Base-by-base conservation (phyloP, 2,329 filamentous ascomycete species). In the Trichoderma asperellum region DNA sequence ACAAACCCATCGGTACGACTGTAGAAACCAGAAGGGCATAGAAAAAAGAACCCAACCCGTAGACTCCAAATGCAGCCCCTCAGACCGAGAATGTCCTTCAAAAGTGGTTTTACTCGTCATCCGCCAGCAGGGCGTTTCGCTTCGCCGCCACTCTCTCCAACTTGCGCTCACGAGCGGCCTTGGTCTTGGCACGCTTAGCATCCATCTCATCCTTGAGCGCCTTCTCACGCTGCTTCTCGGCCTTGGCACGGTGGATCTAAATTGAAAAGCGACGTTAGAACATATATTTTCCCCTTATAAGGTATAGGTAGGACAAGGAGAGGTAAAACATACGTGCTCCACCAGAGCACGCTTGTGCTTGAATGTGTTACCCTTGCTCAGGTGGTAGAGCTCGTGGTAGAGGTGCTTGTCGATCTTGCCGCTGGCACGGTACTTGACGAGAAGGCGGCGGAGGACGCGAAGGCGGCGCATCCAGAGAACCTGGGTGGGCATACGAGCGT, bases 361-460 rank as follows among this genome's bases (percentile, higher is more conserved):
- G 92, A 99, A 99, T 84, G 96, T 95, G 92, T 99, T 99, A 96
- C 96, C 96, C 94, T 99, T 99, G 91, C 92, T 96, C 83, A 97
- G 88, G 86, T 97, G 96, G 91, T 99, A 99, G 78, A 99, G 93
- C 88, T 98, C 94, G 91, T 99, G 96, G 91, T 99, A 99, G 73
- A 99, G 94, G 90, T 99, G 96, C 92, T 99, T 99, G 89, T 99
- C 96, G 84, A 99, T 99, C 92, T 99, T 99, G 86, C 96, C 96
- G 81, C 92, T 92, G 85, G 95, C 95, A 86, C 96, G 96, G 90
- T 99, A 99, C 90, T 98, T 98, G 89, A 97, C 96, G 78, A 99
- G 89, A 73, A 99, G 92, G 84, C 96, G 96, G 83, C 96, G 95
- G 86, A 99, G 94, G 83, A 99, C 95, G 87, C 96, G 94, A 83